phyloP scores from a whole-genome alignment of 192 early-diverging fungal genomes.

The Coemansia sp. region DNA sequence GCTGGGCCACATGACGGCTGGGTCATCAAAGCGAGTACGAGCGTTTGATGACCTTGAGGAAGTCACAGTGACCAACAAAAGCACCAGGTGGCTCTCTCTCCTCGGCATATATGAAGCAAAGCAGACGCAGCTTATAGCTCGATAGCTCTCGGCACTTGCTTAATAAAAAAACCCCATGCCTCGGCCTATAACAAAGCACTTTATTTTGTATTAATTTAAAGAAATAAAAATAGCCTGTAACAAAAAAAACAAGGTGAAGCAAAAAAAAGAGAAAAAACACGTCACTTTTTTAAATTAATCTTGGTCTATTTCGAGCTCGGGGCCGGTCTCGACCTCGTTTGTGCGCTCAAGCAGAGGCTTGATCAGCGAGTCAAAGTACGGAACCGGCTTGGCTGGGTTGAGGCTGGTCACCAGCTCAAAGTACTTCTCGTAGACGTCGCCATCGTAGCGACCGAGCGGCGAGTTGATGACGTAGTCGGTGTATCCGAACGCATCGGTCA shows the following conservation, averaged over 20 bases:
- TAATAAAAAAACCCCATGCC: background rate
- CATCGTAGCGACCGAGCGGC: slow-evolving; percentile 81
- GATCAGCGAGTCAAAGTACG: slow-evolving; percentile 78
- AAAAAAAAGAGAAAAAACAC: background rate
- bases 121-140: background rate
- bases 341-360: slow-evolving; percentile 70
- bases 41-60: background rate
- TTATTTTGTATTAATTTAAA: too few relatives aligned
- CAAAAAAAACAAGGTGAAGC: background rate
- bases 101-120: background rate
- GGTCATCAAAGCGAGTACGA: background rate
- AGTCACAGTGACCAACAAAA: too few relatives aligned
- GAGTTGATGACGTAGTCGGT: slow-evolving; percentile 87
- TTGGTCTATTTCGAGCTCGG: slow-evolving; percentile 68
- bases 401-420: slow-evolving; percentile 77
- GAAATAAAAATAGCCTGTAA: background rate
- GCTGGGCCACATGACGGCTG: background rate
- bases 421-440: slow-evolving; percentile 83
- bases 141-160: background rate
- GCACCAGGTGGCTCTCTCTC: too few relatives aligned
- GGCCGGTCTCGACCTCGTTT: slow-evolving; percentile 52
- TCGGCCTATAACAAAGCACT: too few relatives aligned
- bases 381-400: slow-evolving; percentile 66
- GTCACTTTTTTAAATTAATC: slow-evolving; percentile 19
- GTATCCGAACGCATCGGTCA: slow-evolving; percentile 86